These are phyloP conservation scores for Fusarium musae DNA, from an alignment of 2,329 filamentous ascomycete genomes.

Conservation along the genomic window DNA sequence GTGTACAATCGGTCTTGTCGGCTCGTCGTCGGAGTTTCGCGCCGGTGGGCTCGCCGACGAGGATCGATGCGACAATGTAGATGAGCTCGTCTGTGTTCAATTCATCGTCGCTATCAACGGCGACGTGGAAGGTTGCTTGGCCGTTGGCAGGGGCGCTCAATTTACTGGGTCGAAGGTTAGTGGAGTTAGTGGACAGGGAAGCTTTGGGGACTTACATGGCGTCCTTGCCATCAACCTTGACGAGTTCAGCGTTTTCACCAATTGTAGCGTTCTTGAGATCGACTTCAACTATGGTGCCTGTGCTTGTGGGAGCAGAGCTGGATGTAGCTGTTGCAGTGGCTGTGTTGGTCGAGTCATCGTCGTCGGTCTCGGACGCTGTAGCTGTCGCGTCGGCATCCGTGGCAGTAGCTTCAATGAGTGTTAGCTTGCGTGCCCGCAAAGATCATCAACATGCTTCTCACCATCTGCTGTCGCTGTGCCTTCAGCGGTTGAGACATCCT, in stretches of 20 bases:
- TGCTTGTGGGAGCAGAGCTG: slow-evolving; percentile 24
- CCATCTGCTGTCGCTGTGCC: slow-evolving; percentile 25
- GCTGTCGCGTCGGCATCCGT: slow-evolving; percentile 11
- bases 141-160: slow-evolving; percentile 27
- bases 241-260: slow-evolving; percentile 24
- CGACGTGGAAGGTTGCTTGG: slow-evolving; percentile 24
- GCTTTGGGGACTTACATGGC: slow-evolving; percentile 11
- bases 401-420: slow-evolving; percentile 5
- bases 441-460: not conserved
- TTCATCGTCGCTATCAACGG: slow-evolving; percentile 9
- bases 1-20: slow-evolving; percentile 23
- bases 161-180: slow-evolving; percentile 1
- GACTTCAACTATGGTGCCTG: slow-evolving; percentile 2
- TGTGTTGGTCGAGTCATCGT: slow-evolving; percentile 1
- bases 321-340: slow-evolving; percentile 8
- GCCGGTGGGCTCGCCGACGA: slow-evolving; percentile 24
- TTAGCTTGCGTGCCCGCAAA: not conserved
- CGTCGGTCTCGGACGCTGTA: slow-evolving; percentile 1
- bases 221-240: slow-evolving; percentile 26
- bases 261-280: slow-evolving; percentile 28
- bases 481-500: slow-evolving; percentile 8
- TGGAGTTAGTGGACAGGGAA: not conserved
- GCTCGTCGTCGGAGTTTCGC: slow-evolving; percentile 24
- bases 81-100: slow-evolving; percentile 20
- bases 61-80: slow-evolving; percentile 29